phyloP scores from a whole-genome alignment of 1,284 basidiomycete genomes.

The Pseudozyma hubeiensis region DNA sequence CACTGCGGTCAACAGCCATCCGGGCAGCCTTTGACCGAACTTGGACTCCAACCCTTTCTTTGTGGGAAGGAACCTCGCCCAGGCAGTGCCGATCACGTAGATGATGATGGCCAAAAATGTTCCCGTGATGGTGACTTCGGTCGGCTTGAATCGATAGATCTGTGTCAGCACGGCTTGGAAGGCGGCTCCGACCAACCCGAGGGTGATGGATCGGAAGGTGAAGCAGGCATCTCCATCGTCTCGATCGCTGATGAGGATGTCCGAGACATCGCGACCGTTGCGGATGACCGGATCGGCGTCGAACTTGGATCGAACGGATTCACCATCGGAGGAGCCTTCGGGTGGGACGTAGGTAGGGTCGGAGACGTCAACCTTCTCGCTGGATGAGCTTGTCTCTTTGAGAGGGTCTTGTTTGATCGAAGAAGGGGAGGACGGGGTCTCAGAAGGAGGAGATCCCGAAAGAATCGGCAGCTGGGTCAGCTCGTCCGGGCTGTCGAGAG shows the following conservation, averaged over 20 bases:
- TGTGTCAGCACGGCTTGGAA: slow-evolving; percentile 72
- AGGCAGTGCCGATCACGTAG: slow-evolving; percentile 73
- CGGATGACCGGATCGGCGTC: slow-evolving; percentile 17
- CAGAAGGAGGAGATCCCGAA: neutral
- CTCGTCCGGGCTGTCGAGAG: neutral
- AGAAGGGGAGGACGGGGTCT: slow-evolving; percentile 2
- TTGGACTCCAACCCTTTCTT: slow-evolving; percentile 65
- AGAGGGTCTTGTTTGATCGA: neutral
- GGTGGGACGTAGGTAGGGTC: neutral
- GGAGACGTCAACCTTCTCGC: neutral
- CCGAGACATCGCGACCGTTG: slow-evolving; percentile 73
- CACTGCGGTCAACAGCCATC: slow-evolving; percentile 70
- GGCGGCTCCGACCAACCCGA: slow-evolving; percentile 75
- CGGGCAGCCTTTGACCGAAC: slow-evolving; percentile 56
- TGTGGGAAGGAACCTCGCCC: slow-evolving; percentile 70
- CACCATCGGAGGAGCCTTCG: neutral
- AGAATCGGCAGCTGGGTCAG: slow-evolving; percentile 18
- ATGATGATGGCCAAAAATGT: slow-evolving; percentile 76
- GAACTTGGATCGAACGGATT: neutral
- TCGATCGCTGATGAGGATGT: slow-evolving; percentile 74
- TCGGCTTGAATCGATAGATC: slow-evolving; percentile 74
- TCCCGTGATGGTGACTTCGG: slow-evolving; percentile 73
- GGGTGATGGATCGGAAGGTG: slow-evolving; percentile 74
- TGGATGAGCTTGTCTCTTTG: neutral
- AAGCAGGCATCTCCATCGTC: slow-evolving; percentile 76